These are phyloP conservation scores for Ajuga chamaepitys DNA, from an alignment of 257 asterid genomes.

Conservation along the genomic window DNA sequence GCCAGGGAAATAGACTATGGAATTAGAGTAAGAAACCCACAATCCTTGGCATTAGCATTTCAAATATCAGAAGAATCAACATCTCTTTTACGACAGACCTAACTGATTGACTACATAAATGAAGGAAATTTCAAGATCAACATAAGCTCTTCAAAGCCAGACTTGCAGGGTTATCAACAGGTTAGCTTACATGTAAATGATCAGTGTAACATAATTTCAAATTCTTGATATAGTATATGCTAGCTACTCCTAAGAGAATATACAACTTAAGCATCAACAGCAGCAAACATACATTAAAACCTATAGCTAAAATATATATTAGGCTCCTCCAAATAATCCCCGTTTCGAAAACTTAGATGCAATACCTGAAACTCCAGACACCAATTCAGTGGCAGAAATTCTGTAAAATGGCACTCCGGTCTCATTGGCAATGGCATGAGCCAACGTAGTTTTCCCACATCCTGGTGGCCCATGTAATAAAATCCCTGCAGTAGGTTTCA, in stretches of 20 bases:
- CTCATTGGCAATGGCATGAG: slow-evolving; percentile 96
- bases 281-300: not conserved
- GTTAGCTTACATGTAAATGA: not conserved
- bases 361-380: slow-evolving; percentile 86
- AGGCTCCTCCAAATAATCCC: too few relatives aligned
- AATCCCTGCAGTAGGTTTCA: slow-evolving; percentile 70
- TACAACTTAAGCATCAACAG: not conserved
- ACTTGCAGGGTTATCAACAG: not conserved
- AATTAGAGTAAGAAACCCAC: not conserved
- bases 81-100: not conserved
- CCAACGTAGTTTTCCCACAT: slow-evolving; percentile 91
- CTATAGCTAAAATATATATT: not conserved
- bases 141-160: not conserved
- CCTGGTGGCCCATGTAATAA: slow-evolving; percentile 94
- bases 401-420: slow-evolving; percentile 70
- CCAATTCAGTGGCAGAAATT: slow-evolving; percentile 88
- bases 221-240: not conserved
- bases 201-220: not conserved
- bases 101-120: not conserved
- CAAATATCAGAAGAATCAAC: not conserved
- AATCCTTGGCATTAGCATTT: not conserved
- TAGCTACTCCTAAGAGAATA: not conserved
- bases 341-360: not conserved
- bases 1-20: not conserved
- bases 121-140: not conserved